These are phyloP conservation scores for Tetracladium maxilliforme DNA, from an alignment of 2,329 filamentous ascomycete genomes.

Conservation along the genomic window DNA sequence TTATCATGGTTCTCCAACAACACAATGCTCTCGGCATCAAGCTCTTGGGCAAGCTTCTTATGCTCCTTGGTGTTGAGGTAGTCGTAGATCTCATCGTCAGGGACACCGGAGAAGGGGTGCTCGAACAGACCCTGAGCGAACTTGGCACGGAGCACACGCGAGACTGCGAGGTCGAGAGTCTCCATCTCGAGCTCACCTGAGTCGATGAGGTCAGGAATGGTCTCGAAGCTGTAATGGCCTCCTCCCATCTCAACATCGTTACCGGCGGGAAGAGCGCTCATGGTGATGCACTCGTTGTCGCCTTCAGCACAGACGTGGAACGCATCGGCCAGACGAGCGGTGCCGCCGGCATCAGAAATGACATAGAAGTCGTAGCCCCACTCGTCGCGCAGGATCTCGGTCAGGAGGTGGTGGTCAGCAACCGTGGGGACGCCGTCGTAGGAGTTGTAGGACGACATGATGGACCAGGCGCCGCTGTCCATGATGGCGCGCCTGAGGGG, in stretches of 20 bases:
- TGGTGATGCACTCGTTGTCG: conserved; percentile 50
- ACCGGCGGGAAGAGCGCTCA: conserved; percentile 49
- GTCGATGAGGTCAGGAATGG: conserved; percentile 48
- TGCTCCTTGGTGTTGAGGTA: conserved; percentile 56
- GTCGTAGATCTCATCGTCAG: conserved; percentile 35
- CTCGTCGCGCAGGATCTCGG: conserved; percentile 52
- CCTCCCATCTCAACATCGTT: conserved; percentile 68
- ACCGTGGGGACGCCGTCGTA: conserved; percentile 60
- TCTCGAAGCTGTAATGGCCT: conserved; percentile 55
- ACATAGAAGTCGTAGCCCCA: conserved; percentile 61
- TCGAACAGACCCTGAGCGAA: conserved; percentile 60
- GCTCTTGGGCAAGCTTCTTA: conserved; percentile 50
- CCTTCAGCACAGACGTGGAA: conserved; percentile 53
- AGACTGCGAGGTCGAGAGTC: conserved; percentile 50
- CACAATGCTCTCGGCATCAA: conserved; percentile 70
- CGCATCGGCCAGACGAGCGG: conserved; percentile 47
- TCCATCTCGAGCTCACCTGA: conserved; percentile 43
- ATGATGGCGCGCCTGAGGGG: conserved; percentile 57
- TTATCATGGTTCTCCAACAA: conserved; percentile 62
- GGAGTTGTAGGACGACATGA: conserved; percentile 64
- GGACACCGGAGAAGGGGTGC: conserved; percentile 45
- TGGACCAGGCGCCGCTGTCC: conserved; percentile 48
- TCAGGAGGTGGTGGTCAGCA: conserved; percentile 49
- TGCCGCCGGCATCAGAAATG: conserved; percentile 54
- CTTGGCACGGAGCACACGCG: conserved; percentile 49